These are phyloP conservation scores for Trametes cubensis DNA, from an alignment of 768 basidiomycete species.

Conservation along the genomic window DNA sequence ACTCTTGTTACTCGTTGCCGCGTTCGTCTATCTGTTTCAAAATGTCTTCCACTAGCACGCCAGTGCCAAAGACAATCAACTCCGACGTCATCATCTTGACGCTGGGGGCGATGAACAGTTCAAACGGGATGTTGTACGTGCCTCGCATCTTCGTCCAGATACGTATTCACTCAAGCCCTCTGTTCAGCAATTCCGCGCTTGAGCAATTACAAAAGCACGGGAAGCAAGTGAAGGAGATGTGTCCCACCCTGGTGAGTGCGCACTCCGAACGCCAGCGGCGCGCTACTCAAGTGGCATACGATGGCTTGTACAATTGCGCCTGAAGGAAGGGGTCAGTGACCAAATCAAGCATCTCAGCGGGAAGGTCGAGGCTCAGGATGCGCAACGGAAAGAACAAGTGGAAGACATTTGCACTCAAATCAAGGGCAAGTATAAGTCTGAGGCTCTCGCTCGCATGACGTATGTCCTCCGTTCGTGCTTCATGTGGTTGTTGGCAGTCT, in stretches of 20 bases:
- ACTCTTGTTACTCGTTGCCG: not conserved
- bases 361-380: not conserved
- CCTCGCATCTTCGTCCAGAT: too few species aligned
- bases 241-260: too few species aligned
- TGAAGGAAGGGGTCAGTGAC: not conserved
- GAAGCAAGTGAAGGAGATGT: too few species aligned
- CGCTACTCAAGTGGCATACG: too few species aligned
- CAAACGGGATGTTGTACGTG: slow-evolving; percentile 23
- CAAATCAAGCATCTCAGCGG: not conserved
- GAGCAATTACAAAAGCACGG: too few species aligned
- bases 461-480: not conserved
- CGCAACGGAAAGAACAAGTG: not conserved
- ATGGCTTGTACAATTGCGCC: too few species aligned
- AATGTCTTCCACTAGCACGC: not conserved
- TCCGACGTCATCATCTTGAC: slow-evolving; percentile 17
- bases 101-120: slow-evolving; percentile 23
- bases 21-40: not conserved
- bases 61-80: slow-evolving; percentile 5
- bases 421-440: not conserved
- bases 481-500: too few species aligned
- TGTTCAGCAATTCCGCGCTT: too few species aligned
- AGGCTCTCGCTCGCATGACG: not conserved
- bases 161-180: too few species aligned
- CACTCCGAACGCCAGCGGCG: too few species aligned
- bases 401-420: not conserved